Conservation (phyloP, 139 green algal genomes). For the Micractinium conductrix region DNA sequence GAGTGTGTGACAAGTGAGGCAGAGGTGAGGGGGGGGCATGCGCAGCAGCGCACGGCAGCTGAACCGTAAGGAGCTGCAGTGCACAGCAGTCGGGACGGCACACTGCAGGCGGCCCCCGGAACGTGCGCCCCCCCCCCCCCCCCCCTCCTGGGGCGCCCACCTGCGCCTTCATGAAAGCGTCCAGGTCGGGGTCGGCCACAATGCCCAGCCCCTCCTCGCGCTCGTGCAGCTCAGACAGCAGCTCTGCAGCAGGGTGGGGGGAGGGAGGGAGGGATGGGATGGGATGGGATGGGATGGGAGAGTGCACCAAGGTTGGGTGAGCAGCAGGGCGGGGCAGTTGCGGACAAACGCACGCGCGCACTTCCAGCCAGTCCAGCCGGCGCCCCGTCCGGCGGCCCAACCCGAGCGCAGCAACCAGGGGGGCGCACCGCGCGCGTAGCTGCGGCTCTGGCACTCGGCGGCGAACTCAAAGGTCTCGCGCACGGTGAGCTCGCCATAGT, state of each 20-base stretch:
- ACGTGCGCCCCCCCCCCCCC: too few species aligned
- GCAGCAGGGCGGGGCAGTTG: not conserved
- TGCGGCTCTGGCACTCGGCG: conserved; percentile 43
- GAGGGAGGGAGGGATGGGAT: not conserved
- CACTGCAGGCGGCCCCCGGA: too few species aligned
- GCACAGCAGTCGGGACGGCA: too few species aligned
- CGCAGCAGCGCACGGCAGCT: too few species aligned
- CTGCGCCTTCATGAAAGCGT: conserved; percentile 35
- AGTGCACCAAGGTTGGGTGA: not conserved
- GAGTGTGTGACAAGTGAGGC: too few species aligned
- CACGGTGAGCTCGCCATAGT: conserved; percentile 67
- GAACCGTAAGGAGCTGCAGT: too few species aligned
- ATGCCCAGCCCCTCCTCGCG: conserved; percentile 49
- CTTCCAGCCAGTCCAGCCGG: not conserved
- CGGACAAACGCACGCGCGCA: not conserved
- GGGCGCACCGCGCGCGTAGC: conserved; percentile 12
- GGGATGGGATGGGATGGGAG: too few species aligned
- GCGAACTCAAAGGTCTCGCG: conserved; percentile 62
- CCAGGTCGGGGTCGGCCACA: conserved; percentile 42
- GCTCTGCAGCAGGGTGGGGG: not conserved
- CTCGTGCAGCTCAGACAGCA: conserved; percentile 42
- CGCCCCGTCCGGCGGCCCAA: not conserved
- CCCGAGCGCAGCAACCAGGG: not conserved
- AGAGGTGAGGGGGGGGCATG: too few species aligned
- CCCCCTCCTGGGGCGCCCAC: not conserved